Evolutionary conservation across 169 alveolate species (phyloP).

Genomic region (Cryptosporidium parvum): DNA sequence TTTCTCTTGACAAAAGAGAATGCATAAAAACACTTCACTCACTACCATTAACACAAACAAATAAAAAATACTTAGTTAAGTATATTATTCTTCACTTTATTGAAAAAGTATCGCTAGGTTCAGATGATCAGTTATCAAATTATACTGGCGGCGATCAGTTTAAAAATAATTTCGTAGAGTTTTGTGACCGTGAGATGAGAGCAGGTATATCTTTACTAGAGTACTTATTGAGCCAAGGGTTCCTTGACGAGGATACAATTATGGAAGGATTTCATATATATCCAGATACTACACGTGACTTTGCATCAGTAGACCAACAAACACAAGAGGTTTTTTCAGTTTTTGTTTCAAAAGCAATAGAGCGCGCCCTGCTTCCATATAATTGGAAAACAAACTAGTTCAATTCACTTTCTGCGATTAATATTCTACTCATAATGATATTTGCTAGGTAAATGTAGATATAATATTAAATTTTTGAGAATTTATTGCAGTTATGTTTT

Average conservation of each 20-base stretch:
- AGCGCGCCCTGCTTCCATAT: constrained; percentile 54
- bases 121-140: neutral
- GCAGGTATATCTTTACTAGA: constrained; percentile 52
- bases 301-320: neutral
- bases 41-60: constrained; percentile 7
- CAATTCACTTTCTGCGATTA: neutral
- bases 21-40: constrained; percentile 59
- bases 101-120: neutral
- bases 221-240: constrained; percentile 65
- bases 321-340: constrained; percentile 18
- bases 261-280: constrained; percentile 40
- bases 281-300: constrained; percentile 12
- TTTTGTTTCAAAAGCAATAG: constrained; percentile 51
- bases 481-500: constrained; percentile 18
- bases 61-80: constrained; percentile 16
- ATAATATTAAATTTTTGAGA: constrained; percentile 1
- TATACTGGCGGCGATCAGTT: neutral
- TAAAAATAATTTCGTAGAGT: neutral
- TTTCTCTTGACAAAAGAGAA: constrained; percentile 40
- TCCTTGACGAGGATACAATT: constrained; percentile 52
- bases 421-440: neutral
- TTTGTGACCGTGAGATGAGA: constrained; percentile 15
- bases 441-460: neutral
- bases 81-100: constrained; percentile 7
- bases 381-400: constrained; percentile 20